Conservation (phyloP, 805 yeast species). For the Cyberlindnera mrakii region DNA sequence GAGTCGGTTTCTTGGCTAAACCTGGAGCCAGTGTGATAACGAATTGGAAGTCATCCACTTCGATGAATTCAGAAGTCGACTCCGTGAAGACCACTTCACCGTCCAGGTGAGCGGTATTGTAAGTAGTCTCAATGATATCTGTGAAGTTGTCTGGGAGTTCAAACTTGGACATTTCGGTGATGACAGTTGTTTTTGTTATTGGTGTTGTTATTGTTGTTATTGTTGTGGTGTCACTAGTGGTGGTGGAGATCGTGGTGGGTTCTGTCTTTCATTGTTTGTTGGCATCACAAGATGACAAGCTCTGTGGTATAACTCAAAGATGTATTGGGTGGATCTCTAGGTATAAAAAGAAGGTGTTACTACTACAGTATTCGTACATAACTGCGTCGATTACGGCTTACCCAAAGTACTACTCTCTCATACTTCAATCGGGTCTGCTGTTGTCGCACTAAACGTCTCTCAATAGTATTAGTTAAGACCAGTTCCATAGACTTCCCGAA, state of each 20-base stretch:
- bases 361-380: no score
- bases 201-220: no score
- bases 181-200: neutral
- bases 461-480: no score
- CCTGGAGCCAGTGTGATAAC: slow-evolving; percentile 28
- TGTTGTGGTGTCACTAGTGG: no score
- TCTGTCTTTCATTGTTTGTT: neutral
- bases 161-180: slow-evolving; percentile 14
- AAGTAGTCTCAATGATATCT: slow-evolving; percentile 32
- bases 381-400: no score
- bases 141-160: slow-evolving; percentile 35
- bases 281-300: neutral
- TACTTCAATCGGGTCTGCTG: no score
- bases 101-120: slow-evolving; percentile 39
- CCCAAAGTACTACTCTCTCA: no score
- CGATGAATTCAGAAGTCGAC: slow-evolving; percentile 29
- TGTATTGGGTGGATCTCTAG: neutral
- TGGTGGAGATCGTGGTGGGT: no score
- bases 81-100: slow-evolving; percentile 49
- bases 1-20: slow-evolving; percentile 33
- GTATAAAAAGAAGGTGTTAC: neutral
- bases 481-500: no score
- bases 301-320: neutral
- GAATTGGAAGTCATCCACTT: slow-evolving; percentile 27
- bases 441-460: no score